Conservation (phyloP, 306 rosid species). For the Echinosophora koreensis region DNA sequence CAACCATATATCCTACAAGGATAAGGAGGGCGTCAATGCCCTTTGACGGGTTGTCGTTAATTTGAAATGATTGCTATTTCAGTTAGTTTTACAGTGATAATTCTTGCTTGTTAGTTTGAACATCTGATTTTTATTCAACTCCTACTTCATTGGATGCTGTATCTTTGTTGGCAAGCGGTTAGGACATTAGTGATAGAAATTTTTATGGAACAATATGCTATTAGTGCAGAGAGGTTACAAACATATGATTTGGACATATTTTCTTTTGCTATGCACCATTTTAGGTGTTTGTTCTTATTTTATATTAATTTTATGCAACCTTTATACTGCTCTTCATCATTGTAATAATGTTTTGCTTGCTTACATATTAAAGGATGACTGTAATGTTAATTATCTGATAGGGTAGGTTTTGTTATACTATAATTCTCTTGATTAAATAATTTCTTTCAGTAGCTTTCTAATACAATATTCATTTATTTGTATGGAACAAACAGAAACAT, state of each 20-base stretch:
- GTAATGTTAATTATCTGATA: slow-evolving; percentile 27
- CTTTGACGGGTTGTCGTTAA: slow-evolving; percentile 20
- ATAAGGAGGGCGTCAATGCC: slow-evolving; percentile 13
- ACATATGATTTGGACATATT: too few species aligned
- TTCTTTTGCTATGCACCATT: too few species aligned
- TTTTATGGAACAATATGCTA: too few species aligned
- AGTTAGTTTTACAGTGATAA: slow-evolving; percentile 18
- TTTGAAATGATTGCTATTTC: slow-evolving; percentile 13
- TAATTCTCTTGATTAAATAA: slow-evolving; percentile 15
- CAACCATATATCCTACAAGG: slow-evolving; percentile 12
- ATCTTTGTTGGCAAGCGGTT: slow-evolving; percentile 12
- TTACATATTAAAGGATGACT: slow-evolving; percentile 11
- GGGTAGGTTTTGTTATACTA: slow-evolving; percentile 19
- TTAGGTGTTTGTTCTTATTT: too few species aligned
- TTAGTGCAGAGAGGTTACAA: too few species aligned
- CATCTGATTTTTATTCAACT: not conserved
- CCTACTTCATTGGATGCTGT: slow-evolving; percentile 5
- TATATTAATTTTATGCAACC: too few species aligned
- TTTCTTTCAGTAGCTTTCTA: slow-evolving; percentile 12
- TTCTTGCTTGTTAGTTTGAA: slow-evolving; percentile 33
- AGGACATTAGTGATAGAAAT: not conserved
- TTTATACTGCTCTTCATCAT: not conserved
- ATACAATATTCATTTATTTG: slow-evolving; percentile 38
- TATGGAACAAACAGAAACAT: slow-evolving; percentile 64
- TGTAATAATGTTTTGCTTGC: slow-evolving; percentile 12